Conservation (phyloP, 129 eudicot species). For the Logfia minima region DNA sequence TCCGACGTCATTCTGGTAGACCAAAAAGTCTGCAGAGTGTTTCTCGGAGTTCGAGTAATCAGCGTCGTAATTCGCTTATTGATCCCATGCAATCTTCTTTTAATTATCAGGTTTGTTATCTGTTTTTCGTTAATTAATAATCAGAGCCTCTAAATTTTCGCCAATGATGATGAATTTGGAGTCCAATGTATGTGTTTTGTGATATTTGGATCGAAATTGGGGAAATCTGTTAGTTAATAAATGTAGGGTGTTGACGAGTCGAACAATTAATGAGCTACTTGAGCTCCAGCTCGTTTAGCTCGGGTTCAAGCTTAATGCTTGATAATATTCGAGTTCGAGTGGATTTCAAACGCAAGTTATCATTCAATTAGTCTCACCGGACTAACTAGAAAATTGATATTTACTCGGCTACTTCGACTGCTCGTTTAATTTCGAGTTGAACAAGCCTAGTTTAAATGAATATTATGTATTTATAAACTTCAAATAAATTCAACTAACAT, state of each 20-base stretch:
- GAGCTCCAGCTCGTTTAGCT: not conserved
- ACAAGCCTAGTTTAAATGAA: too few species aligned
- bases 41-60: slow-evolving; percentile 38
- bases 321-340: too few species aligned
- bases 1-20: slow-evolving; percentile 23
- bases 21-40: slow-evolving; percentile 18
- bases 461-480: too few species aligned
- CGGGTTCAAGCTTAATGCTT: not conserved
- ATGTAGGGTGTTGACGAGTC: not conserved
- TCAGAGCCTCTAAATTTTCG: not conserved
- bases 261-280: too few species aligned
- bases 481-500: too few species aligned
- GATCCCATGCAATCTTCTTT: slow-evolving; percentile 75
- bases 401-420: too few species aligned
- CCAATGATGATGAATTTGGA: slow-evolving; percentile 9
- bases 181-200: not conserved
- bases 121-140: not conserved
- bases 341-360: too few species aligned
- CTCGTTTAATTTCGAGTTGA: too few species aligned
- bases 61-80: slow-evolving; percentile 60
- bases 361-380: too few species aligned
- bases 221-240: not conserved
- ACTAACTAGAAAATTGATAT: too few species aligned
- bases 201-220: not conserved
- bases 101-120: slow-evolving; percentile 53